Evolutionary conservation across 768 basidiomycete genomes (phyloP).

Genomic region (Fistulinella prunicolor): DNA sequence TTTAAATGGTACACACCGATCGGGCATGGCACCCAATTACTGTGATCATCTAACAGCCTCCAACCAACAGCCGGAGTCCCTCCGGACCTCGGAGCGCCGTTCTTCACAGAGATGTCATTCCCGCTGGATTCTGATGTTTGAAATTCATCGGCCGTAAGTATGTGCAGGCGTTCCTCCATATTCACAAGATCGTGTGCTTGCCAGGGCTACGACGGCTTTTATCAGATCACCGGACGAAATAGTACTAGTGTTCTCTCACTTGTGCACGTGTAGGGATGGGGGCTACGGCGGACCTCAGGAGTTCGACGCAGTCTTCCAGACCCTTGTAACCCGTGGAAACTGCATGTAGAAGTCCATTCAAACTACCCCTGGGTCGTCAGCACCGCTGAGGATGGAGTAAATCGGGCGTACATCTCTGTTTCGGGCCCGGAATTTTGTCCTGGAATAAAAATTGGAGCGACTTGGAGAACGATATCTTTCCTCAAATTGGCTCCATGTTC

Average conservation of each 20-base stretch:
- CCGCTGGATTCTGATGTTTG: background rate
- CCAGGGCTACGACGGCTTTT: slow-evolving; percentile 45
- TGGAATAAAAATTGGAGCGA: slow-evolving; percentile 52
- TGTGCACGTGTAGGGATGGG: slow-evolving; percentile 4
- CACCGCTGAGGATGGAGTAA: background rate
- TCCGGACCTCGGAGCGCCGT: background rate
- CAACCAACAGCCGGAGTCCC: slow-evolving; percentile 43
- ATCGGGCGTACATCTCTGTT: slow-evolving; percentile 33
- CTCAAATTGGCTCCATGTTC: slow-evolving; percentile 39
- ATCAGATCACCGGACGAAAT: background rate
- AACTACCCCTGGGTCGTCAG: slow-evolving; percentile 17
- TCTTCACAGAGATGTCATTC: background rate
- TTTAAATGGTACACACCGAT: slow-evolving; percentile 68
- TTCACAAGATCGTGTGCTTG: slow-evolving; percentile 43
- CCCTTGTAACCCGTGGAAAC: slow-evolving; percentile 18
- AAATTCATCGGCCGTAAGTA: slow-evolving; percentile 29
- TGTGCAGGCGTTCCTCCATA: slow-evolving; percentile 54
- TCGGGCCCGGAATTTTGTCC: slow-evolving; percentile 24
- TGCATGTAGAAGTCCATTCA: slow-evolving; percentile 20
- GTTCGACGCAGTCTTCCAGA: slow-evolving; percentile 16
- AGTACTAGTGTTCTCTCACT: slow-evolving; percentile 9
- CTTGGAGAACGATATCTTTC: slow-evolving; percentile 41
- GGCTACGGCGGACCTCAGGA: slow-evolving; percentile 12
- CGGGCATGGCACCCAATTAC: slow-evolving; percentile 62
- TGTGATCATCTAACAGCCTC: slow-evolving; percentile 42